Percentiles rank a stretch among this genome's conserved stretches.
These are phyloP conservation scores for Spinellus fusiger DNA, from an alignment of 192 early-diverging fungal genomes.

Conservation along the genomic window DNA sequence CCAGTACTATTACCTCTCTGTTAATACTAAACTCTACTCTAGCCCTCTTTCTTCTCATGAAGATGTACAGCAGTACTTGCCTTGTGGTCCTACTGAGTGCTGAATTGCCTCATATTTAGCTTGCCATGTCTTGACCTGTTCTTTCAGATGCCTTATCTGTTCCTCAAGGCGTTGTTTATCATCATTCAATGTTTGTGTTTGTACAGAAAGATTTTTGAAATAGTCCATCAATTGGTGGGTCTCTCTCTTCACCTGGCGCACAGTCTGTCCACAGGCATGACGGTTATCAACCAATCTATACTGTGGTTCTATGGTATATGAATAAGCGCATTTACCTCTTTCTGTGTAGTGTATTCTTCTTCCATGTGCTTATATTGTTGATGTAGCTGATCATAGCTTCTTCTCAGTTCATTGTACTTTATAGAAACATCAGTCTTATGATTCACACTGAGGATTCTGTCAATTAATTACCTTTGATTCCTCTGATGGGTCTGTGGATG, in stretches of 20 bases:
- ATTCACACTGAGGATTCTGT: neutral
- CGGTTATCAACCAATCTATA: too few relatives aligned
- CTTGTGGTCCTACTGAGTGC: conserved; percentile 1
- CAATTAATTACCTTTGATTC: neutral
- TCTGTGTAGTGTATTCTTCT: conserved; percentile 43
- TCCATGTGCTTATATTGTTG: conserved; percentile 57
- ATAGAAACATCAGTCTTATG: neutral
- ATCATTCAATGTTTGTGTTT: conserved; percentile 2
- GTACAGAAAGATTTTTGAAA: conserved; percentile 7
- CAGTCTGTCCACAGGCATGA: neutral
- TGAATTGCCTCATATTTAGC: neutral
- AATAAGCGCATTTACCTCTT: conserved; percentile 2
- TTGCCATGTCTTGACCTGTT: conserved; percentile 9
- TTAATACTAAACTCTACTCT: too few relatives aligned
- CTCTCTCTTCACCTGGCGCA: conserved; percentile 11
- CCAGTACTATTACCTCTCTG: too few relatives aligned
- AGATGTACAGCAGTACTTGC: conserved; percentile 10
- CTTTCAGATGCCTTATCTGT: conserved; percentile 2
- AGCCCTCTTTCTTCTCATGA: too few relatives aligned
- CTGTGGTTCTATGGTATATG: neutral
- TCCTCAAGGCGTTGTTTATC: neutral
- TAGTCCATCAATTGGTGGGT: conserved; percentile 11
- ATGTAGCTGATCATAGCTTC: conserved; percentile 43
- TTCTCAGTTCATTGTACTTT: conserved; percentile 36
- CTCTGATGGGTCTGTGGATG: too few relatives aligned